A percentile compares a stretch with the other conserved stretches of the same genome.
Conservation (phyloP, 192 early-diverging fungal genomes). For the Backusella parvicylindrica region DNA sequence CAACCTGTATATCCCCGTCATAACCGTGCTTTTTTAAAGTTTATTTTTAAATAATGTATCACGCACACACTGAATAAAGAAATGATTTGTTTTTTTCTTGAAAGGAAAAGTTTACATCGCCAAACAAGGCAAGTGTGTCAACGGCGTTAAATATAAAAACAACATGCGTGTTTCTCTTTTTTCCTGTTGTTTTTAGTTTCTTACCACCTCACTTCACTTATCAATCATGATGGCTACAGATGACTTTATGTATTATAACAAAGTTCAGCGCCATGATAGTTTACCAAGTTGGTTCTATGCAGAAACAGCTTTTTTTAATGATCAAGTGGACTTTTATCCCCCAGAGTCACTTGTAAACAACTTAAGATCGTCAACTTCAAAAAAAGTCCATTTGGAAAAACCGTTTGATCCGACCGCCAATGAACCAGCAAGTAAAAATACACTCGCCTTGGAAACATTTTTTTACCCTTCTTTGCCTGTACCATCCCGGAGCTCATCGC, state of each 20-base stretch:
- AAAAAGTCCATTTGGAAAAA: background rate
- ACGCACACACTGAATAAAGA: background rate
- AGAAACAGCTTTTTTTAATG: background rate
- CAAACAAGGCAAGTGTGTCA: slow-evolving; percentile 1
- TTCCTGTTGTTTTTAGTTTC: background rate
- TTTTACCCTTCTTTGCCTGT: background rate
- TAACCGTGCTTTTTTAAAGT: slow-evolving; percentile 5
- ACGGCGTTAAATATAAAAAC: background rate
- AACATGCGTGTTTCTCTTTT: background rate
- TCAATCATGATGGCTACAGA: background rate
- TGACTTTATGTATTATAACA: background rate
- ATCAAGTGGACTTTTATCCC: background rate
- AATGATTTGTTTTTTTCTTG: background rate
- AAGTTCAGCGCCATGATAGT: background rate
- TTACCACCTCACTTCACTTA: background rate
- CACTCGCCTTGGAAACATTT: background rate
- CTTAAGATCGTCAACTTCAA: background rate
- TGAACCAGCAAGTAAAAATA: background rate
- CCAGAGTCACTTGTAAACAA: background rate
- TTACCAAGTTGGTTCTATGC: background rate
- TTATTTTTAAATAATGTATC: no score
- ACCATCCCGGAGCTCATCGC: background rate
- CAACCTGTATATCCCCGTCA: background rate
- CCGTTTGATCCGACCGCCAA: background rate
- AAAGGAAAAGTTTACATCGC: background rate